These are phyloP conservation scores for Balansia obtecta DNA, from an alignment of 2,329 filamentous ascomycete genomes.

Conservation along the genomic window DNA sequence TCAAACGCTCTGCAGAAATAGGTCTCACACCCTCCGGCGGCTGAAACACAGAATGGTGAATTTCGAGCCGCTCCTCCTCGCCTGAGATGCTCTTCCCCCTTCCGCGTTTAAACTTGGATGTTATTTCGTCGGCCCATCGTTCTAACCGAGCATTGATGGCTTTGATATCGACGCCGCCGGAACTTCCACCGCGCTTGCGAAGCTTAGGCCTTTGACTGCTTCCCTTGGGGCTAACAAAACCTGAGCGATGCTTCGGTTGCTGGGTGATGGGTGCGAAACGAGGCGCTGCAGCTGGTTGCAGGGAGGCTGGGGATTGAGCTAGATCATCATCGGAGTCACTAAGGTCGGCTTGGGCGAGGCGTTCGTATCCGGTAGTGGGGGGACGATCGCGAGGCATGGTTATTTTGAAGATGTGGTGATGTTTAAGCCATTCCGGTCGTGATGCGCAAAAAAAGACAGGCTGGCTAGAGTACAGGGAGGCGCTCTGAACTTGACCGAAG, in stretches of 20 bases:
- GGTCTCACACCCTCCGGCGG: slow-evolving; percentile 79
- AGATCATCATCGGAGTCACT: slow-evolving; percentile 58
- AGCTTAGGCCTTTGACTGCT: slow-evolving; percentile 26
- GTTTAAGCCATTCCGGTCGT: slow-evolving; percentile 2
- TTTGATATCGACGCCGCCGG: slow-evolving; percentile 91
- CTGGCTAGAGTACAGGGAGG: neutral
- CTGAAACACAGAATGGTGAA: slow-evolving; percentile 95
- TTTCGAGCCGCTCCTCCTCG: slow-evolving; percentile 82
- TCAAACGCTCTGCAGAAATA: slow-evolving; percentile 61
- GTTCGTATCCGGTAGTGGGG: slow-evolving; percentile 72
- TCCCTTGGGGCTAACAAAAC: slow-evolving; percentile 43
- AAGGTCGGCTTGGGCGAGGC: slow-evolving; percentile 70
- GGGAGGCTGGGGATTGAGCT: slow-evolving; percentile 39
- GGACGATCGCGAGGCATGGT: slow-evolving; percentile 56
- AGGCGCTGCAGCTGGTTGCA: slow-evolving; percentile 44
- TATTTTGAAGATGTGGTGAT: neutral
- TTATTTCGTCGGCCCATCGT: slow-evolving; percentile 95
- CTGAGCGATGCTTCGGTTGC: slow-evolving; percentile 47
- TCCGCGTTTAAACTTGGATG: slow-evolving; percentile 85
- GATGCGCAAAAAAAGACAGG: neutral
- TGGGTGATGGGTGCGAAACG: slow-evolving; percentile 54
- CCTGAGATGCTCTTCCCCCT: slow-evolving; percentile 58
- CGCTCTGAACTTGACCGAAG: neutral
- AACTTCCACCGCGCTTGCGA: slow-evolving; percentile 44
- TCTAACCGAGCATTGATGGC: slow-evolving; percentile 94